A percentile compares a stretch with the other conserved stretches of the same genome.
These are phyloP conservation scores for Dillenia turbinata DNA, from an alignment of 164 flowering plant species.

Conservation along the genomic window DNA sequence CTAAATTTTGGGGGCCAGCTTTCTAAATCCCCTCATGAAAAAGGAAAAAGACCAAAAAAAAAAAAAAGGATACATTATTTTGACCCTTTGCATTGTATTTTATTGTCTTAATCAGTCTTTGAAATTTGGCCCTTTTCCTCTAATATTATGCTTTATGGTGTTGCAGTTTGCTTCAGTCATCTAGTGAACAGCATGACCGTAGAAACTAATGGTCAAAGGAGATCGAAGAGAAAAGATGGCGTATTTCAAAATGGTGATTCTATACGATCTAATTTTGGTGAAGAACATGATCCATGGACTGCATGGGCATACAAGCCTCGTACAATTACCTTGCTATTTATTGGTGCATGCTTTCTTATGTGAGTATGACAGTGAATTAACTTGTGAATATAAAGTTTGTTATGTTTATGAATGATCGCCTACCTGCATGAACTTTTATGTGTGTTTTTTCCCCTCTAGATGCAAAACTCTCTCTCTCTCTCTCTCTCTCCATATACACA, in stretches of 20 bases:
- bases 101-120: too few species aligned
- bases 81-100: too few species aligned
- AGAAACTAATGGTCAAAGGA: conserved; percentile 59
- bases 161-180: conserved; percentile 22
- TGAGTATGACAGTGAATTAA: conserved; percentile 31
- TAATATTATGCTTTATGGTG: background rate
- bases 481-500: too few species aligned
- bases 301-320: conserved; percentile 98
- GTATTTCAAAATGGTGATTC: conserved; percentile 35
- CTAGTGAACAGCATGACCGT: conserved; percentile 21
- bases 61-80: too few species aligned
- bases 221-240: conserved; percentile 36
- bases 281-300: conserved; percentile 95
- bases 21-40: too few species aligned
- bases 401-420: background rate
- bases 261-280: conserved; percentile 21
- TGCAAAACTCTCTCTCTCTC: too few species aligned
- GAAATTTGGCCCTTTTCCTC: background rate
- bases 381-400: background rate
- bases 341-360: conserved; percentile 94
- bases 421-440: background rate
- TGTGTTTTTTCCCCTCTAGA: too few species aligned
- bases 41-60: too few species aligned
- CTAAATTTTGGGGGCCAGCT: too few species aligned
- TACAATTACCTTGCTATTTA: conserved; percentile 67